Evolutionary conservation across 306 rosid species (phyloP).

Genomic region (Citrullus amarus): DNA sequence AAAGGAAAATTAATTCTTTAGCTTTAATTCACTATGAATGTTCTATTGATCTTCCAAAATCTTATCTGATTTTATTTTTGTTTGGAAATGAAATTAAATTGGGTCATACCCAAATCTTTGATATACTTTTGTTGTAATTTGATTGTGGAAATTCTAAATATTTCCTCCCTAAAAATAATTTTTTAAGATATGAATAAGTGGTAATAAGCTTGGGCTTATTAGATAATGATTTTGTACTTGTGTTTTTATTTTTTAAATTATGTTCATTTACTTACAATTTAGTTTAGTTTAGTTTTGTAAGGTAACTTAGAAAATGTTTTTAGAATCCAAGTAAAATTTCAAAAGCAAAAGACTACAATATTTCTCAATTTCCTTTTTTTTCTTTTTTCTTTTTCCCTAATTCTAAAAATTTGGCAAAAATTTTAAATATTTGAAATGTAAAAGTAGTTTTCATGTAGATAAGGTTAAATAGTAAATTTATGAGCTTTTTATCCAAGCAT

Average conservation of each 20-base stretch:
- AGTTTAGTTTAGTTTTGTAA: neutral
- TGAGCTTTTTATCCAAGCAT: too few relatives aligned
- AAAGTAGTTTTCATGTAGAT: neutral
- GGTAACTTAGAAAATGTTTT: too few relatives aligned
- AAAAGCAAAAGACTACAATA: too few relatives aligned
- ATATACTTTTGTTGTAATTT: neutral
- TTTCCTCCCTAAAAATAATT: neutral
- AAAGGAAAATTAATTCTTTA: neutral
- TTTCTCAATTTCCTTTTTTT: too few relatives aligned
- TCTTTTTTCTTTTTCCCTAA: too few relatives aligned
- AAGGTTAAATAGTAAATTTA: too few relatives aligned
- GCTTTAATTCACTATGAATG: neutral
- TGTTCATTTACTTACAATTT: neutral
- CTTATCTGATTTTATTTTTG: neutral
- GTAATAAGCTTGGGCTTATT: neutral
- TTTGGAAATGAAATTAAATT: neutral
- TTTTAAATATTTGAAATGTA: neutral
- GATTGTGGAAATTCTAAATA: neutral
- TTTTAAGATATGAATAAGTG: neutral
- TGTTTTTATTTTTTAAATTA: neutral
- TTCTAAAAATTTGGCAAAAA: neutral
- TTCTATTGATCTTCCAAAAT: neutral
- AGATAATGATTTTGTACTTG: neutral
- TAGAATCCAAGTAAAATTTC: neutral
- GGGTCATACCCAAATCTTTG: neutral